Evolutionary conservation across 768 basidiomycete species (phyloP).

Genomic region (Hirschioporus abietinus): DNA sequence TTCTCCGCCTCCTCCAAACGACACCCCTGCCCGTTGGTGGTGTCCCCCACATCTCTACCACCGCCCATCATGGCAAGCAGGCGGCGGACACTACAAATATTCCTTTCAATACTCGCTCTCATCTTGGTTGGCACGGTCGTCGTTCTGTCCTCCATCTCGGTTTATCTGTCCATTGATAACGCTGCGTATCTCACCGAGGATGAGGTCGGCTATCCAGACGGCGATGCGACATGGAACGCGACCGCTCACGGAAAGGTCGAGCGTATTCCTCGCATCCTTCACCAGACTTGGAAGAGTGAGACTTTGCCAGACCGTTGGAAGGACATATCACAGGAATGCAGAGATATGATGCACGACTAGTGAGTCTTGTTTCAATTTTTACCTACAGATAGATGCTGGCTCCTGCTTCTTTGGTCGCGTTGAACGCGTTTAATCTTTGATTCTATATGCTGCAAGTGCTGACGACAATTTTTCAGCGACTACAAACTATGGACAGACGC

Average conservation of each 20-base stretch:
- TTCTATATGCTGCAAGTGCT: neutral
- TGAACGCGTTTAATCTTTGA: slow-evolving; percentile 15
- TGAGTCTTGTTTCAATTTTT: slow-evolving; percentile 36
- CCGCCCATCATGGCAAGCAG: neutral
- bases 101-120: slow-evolving; percentile 58
- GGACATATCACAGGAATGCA: slow-evolving; percentile 74
- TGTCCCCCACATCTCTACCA: neutral
- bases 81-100: slow-evolving; percentile 39
- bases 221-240: slow-evolving; percentile 58
- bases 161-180: slow-evolving; percentile 78
- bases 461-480: slow-evolving; percentile 48
- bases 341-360: slow-evolving; percentile 95
- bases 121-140: slow-evolving; percentile 83
- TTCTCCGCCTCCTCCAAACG: neutral
- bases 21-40: neutral
- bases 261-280: slow-evolving; percentile 85
- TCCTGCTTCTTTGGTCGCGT: slow-evolving; percentile 10
- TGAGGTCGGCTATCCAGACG: slow-evolving; percentile 59
- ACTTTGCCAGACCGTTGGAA: slow-evolving; percentile 79
- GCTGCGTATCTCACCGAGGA: slow-evolving; percentile 74
- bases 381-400: slow-evolving; percentile 6
- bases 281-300: slow-evolving; percentile 98
- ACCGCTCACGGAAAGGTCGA: slow-evolving; percentile 58
- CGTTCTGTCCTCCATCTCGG: slow-evolving; percentile 88
- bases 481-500: slow-evolving; percentile 98